These are phyloP conservation scores for Aaosphaeria pasadenensis DNA, from an alignment of 2,329 filamentous ascomycete species.

Conservation along the genomic window DNA sequence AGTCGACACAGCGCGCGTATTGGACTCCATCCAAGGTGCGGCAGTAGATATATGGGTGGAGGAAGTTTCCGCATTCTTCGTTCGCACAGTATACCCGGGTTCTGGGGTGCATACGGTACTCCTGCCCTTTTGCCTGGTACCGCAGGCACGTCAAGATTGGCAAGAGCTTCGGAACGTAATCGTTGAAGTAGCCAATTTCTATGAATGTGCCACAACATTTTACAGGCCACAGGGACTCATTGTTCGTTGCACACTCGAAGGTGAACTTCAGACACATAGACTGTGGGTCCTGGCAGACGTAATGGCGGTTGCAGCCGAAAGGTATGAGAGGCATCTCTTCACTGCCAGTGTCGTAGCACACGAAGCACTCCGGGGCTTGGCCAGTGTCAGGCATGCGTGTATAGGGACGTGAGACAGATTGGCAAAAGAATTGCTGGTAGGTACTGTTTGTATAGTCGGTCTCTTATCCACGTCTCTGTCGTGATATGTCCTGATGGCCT, in stretches of 20 bases:
- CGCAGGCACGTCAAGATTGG: conserved; percentile 14
- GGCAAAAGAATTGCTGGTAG: too few relatives aligned
- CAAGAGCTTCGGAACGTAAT: conserved; percentile 7
- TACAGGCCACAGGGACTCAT: conserved; percentile 27
- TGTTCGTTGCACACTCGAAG: conserved; percentile 22
- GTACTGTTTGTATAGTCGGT: too few relatives aligned
- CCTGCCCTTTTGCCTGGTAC: conserved; percentile 23
- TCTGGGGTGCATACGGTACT: conserved; percentile 19
- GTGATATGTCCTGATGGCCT: too few relatives aligned
- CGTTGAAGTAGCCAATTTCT: conserved; percentile 17
- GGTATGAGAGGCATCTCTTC: background rate
- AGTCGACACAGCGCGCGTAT: background rate
- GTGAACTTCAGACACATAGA: background rate
- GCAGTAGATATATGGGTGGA: background rate
- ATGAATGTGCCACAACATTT: conserved; percentile 25
- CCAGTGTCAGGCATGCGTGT: too few relatives aligned
- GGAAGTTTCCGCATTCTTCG: background rate
- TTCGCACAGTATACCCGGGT: background rate
- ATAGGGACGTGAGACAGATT: too few relatives aligned
- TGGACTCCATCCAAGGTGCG: background rate
- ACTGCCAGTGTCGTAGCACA: background rate
- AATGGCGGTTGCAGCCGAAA: background rate
- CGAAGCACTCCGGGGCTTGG: background rate
- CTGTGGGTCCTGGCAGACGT: background rate
- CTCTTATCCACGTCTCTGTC: too few relatives aligned